Percentiles rank a stretch among this genome's conserved stretches.
Evolutionary conservation across 768 basidiomycete genomes (phyloP).

Genomic region (Gloeophyllum trabeum): DNA sequence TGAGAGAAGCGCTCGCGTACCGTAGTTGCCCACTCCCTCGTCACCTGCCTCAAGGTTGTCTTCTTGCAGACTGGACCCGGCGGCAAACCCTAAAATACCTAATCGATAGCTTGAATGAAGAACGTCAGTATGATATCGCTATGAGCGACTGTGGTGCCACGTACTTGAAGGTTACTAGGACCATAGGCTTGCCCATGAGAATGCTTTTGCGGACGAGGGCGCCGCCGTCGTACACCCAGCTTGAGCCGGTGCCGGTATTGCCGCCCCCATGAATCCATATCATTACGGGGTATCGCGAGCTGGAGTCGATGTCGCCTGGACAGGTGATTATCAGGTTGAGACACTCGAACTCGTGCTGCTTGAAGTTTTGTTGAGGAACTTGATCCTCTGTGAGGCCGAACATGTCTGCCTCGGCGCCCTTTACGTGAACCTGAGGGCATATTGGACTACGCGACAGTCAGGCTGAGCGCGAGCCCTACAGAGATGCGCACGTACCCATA

Average conservation of each 20-base stretch:
- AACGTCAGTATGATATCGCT: slow-evolving; percentile 2
- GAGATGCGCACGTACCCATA: slow-evolving; percentile 40
- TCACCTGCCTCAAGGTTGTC: slow-evolving; percentile 58
- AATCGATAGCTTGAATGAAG: slow-evolving; percentile 58
- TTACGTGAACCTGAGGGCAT: slow-evolving; percentile 48
- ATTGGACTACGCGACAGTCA: slow-evolving; percentile 40
- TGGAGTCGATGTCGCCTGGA: slow-evolving; percentile 41
- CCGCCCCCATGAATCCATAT: slow-evolving; percentile 85
- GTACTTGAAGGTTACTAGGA: slow-evolving; percentile 70
- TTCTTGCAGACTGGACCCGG: slow-evolving; percentile 48
- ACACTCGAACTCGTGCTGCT: slow-evolving; percentile 70
- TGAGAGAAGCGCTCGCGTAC: slow-evolving; percentile 25
- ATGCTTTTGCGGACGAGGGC: slow-evolving; percentile 61
- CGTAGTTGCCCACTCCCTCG: slow-evolving; percentile 70
- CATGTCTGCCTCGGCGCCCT: neutral
- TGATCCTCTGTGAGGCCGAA: slow-evolving; percentile 45
- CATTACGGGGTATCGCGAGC: slow-evolving; percentile 64
- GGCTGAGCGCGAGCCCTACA: slow-evolving; percentile 1
- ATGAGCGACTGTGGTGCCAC: slow-evolving; percentile 16
- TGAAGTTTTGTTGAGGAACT: slow-evolving; percentile 40
- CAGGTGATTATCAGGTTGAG: slow-evolving; percentile 74
- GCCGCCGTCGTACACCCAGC: slow-evolving; percentile 71
- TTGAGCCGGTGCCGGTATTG: slow-evolving; percentile 61
- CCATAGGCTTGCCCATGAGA: slow-evolving; percentile 46
- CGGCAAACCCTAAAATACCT: slow-evolving; percentile 70